A percentile compares a stretch with the other conserved stretches of the same genome.
These are phyloP conservation scores for Astraeus odoratus DNA, from an alignment of 768 basidiomycete genomes.

Conservation along the genomic window DNA sequence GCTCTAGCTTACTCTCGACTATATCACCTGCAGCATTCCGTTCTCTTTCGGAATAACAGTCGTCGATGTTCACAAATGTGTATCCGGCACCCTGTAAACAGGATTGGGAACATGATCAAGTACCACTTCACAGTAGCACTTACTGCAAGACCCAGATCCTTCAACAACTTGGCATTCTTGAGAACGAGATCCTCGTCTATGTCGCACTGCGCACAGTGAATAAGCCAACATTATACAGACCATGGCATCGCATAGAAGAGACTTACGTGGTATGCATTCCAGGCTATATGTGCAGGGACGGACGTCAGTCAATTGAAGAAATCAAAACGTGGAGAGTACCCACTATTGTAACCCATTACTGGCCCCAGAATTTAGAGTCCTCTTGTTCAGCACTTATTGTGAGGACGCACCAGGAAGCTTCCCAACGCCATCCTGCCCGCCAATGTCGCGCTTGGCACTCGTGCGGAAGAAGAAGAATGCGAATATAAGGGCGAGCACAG, in stretches of 20 bases:
- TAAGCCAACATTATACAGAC: neutral
- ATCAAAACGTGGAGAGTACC: slow-evolving; percentile 11
- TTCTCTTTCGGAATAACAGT: slow-evolving; percentile 57
- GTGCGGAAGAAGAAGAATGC: slow-evolving; percentile 10
- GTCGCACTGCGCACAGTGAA: slow-evolving; percentile 37
- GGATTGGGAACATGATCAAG: neutral
- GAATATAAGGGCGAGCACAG: slow-evolving; percentile 17
- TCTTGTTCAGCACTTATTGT: too few species aligned
- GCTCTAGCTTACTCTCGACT: slow-evolving; percentile 37
- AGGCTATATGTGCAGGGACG: slow-evolving; percentile 35
- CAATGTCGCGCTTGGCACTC: neutral
- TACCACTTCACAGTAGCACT: too few species aligned
- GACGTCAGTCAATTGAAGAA: slow-evolving; percentile 6
- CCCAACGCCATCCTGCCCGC: slow-evolving; percentile 20
- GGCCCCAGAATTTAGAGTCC: neutral
- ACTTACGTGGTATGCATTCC: slow-evolving; percentile 62
- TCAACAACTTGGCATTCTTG: slow-evolving; percentile 43
- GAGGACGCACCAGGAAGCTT: slow-evolving; percentile 29
- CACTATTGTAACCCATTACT: slow-evolving; percentile 65
- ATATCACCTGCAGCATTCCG: slow-evolving; percentile 46
- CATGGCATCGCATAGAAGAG: neutral
- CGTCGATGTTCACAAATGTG: slow-evolving; percentile 53
- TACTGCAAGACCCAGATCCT: slow-evolving; percentile 45
- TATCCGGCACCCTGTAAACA: slow-evolving; percentile 49
- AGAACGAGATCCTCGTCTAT: slow-evolving; percentile 50